Evolutionary conservation across 495 filamentous ascomycete genomes (phyloP), one percentile per base, ranked within the genome.

Genomic region (Stereocaulon alpinum): DNA sequence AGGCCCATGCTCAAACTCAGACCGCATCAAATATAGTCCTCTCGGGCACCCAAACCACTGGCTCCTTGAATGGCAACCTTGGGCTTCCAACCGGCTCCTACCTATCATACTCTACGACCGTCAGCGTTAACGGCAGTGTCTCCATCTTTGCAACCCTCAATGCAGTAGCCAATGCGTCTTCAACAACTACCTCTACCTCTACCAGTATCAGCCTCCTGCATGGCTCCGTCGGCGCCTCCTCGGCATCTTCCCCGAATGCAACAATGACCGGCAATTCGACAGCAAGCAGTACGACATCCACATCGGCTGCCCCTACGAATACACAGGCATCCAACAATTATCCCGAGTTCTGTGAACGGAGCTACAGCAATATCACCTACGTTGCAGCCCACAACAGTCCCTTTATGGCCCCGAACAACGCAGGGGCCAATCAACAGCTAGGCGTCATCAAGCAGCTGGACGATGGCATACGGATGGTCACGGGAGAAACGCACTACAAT

Each of bases 341-440:
- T 64, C 72, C 82, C n/a, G 88, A 94, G 67, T 83, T 95, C 66
- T 97, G 92, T 72, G 69, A 67, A 9, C 79, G 90, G 49, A 82
- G 82, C 58, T 97, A 92, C 68, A 87, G 86, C 73, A 93, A 96
- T 70, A 88, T 97, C 69, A 93, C 91, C 56, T 77, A 88, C 67
- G 83, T 97, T 4, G 87, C 85, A 22, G 85, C 87, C 15, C 85
- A 97, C 73, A 96, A 96, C 74, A 91, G 86, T 37, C 87, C 90
- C 20, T 97, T 97, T 68, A 80, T 83, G 24, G 47, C 67, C 37
- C 65, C 76, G 66, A 82, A 86, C 67, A 86, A 87, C 69, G 79
- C 82, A 3, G 89, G 86, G 1, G 78, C 86, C 56, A 97, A 96
- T 69, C 92, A 97, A 69, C 72, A 75, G 6, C 72, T 86, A 40